phyloP scores from a whole-genome alignment of 108 stramenopile genomes.

The Fragilaria crotonensis region DNA sequence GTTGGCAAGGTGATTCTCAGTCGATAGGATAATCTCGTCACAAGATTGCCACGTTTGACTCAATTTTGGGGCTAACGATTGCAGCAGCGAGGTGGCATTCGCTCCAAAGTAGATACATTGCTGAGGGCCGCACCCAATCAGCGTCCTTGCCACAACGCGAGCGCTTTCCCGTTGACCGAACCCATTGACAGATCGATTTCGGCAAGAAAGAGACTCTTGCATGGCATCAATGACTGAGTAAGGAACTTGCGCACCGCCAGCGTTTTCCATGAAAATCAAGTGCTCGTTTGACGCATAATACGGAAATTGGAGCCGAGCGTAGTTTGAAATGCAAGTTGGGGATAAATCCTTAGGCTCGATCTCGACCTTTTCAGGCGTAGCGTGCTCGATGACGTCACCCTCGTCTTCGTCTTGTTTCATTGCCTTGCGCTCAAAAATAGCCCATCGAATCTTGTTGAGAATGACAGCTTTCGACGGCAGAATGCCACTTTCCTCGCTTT shows the following conservation, averaged over 20 bases:
- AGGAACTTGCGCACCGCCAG: conserved; percentile 81
- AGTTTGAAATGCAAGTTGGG: conserved; percentile 17
- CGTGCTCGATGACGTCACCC: conserved; percentile 14
- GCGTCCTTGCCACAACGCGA: conserved; percentile 22
- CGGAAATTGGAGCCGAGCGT: conserved; percentile 59
- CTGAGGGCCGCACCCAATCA: conserved; percentile 35
- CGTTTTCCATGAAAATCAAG: conserved; percentile 75
- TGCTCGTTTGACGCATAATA: conserved; percentile 36
- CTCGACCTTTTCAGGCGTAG: conserved; percentile 5
- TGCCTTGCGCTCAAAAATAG: conserved; percentile 53
- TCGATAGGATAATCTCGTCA: conserved; percentile 71
- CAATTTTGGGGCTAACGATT: conserved; percentile 29
- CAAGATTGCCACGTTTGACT: conserved; percentile 10
- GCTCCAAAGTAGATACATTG: conserved; percentile 39
- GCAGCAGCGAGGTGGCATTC: conserved; percentile 67
- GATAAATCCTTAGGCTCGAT: neutral
- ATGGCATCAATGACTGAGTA: conserved; percentile 39
- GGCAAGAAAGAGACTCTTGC: conserved; percentile 25
- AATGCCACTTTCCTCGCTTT: conserved; percentile 11
- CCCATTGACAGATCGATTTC: conserved; percentile 60
- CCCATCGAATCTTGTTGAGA: conserved; percentile 77
- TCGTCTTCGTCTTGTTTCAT: neutral
- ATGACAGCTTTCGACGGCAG: conserved; percentile 75
- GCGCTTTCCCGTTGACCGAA: conserved; percentile 34
- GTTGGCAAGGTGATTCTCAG: conserved; percentile 80